Conservation (phyloP, 345 rosid species). For the Psidium guajava region DNA sequence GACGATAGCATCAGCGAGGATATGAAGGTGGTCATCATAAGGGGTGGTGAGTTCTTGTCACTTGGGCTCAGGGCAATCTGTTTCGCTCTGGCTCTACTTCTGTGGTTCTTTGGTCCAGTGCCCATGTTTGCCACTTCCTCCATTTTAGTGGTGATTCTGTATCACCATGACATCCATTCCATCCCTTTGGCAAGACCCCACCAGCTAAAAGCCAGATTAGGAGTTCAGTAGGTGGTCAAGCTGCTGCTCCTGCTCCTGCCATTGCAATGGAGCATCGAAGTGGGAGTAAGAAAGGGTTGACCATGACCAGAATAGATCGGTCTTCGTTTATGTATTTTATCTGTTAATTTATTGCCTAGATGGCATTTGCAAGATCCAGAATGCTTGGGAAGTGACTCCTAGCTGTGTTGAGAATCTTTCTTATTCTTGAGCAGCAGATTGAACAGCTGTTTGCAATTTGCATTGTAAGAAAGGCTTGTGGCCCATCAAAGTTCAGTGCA, state of each 20-base stretch:
- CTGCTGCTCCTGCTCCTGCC: not conserved
- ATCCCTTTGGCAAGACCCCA: conserved; percentile 21
- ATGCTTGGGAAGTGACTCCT: not conserved
- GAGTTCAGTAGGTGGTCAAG: not conserved
- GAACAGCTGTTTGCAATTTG: not conserved
- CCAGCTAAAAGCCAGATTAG: conserved; percentile 4
- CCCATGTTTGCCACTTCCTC: conserved; percentile 58
- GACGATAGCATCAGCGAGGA: conserved; percentile 22
- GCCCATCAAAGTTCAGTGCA: not conserved
- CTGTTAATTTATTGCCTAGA: not conserved
- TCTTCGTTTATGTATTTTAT: not conserved
- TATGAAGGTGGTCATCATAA: conserved; percentile 28
- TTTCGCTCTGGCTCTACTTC: conserved; percentile 47
- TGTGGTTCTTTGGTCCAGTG: conserved; percentile 82
- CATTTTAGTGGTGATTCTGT: conserved; percentile 32
- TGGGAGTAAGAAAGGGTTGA: not conserved
- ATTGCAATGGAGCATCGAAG: not conserved
- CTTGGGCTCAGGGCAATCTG: conserved; percentile 63
- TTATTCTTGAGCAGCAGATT: not conserved
- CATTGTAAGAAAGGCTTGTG: not conserved
- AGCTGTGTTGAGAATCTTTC: not conserved
- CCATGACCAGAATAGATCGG: not conserved
- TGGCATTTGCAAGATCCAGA: not conserved
- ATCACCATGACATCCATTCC: conserved; percentile 35
- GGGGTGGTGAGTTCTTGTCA: conserved; percentile 73